Base-by-base conservation (phyloP, 73 alveolate genomes). In the Diophrys sp. region DNA sequence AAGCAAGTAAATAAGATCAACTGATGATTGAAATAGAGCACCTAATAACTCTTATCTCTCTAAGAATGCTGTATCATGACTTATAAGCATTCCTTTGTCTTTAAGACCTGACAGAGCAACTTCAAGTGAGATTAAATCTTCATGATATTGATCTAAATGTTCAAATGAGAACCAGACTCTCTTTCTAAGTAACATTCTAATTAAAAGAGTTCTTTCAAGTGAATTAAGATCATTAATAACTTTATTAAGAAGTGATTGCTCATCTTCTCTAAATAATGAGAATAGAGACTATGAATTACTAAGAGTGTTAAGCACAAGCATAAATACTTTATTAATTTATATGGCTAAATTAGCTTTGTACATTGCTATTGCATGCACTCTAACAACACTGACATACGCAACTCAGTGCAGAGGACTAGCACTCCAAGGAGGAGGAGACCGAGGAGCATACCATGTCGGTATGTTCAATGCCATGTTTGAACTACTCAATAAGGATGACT, bases 371-470 rank as follows among this genome's bases (percentile, higher is more conserved):
- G 62, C 18, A 5, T 44, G 62, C 18, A 5, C 18, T 5, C 62
- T 44, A 5, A 11, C 62, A 44, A 18, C 62, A 44, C 62, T 44
- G 18, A 18, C 62, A 11, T 44, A 44, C 5, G 62, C n/a, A 44
- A 44, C 5, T 5, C 5, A 11, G 5, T 89, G 96, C 93, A n/a
- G 54, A 29, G 92, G 89, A 14, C 66, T 89, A 0, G 87, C 82
- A 25, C 84, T 89, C 5, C 69, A 80, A 33, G 96, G 96, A 0
- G 96, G 96, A 23, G 96, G 90, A 27, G 79, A 71, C 75, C 69
- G 74, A 33, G 96, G 93, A 0, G 91, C 93, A 56, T 89, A 79
- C 74, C 87, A 89, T 66, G 93, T 90, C 27, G 93, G 96, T 1
- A 88, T 57, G 26, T 30, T 89, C 67, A 29, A 54, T 23, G 90